phyloP scores from a whole-genome alignment of 441 rosid genomes.

The Mallotus japonicus region DNA sequence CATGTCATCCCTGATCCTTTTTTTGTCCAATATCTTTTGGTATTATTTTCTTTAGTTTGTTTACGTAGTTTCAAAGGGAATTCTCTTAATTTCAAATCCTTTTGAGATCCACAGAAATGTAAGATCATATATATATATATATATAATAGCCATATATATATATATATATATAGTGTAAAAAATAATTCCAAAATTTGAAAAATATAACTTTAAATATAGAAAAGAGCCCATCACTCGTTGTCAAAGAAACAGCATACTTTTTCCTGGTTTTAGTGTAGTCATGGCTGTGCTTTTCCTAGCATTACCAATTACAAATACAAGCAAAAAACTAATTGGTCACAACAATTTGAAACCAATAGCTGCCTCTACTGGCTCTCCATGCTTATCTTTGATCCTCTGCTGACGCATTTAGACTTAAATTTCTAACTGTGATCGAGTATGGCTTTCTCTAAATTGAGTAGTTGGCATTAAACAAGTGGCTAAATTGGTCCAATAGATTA shows the following conservation, averaged over 20 bases:
- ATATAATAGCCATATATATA: not conserved
- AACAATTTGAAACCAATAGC: not conserved
- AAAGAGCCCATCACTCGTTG: constrained; percentile 21
- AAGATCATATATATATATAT: not conserved
- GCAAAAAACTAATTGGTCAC: constrained; percentile 10
- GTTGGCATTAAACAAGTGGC: constrained; percentile 8
- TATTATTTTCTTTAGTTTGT: too few relatives aligned
- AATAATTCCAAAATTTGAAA: constrained; percentile 7
- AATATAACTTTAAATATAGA: not conserved
- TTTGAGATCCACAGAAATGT: constrained; percentile 25
- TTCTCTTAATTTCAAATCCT: constrained; percentile 31
- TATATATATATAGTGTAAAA: constrained; percentile 4
- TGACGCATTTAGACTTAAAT: constrained; percentile 5
- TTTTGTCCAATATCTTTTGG: too few relatives aligned
- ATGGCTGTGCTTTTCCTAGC: not conserved
- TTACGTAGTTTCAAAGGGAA: too few relatives aligned
- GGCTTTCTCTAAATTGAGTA: not conserved
- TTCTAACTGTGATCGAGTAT: not conserved
- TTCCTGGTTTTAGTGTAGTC: constrained; percentile 16
- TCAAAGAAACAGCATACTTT: constrained; percentile 15
- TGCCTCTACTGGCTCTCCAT: constrained; percentile 11
- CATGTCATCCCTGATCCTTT: too few relatives aligned
- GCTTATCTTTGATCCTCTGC: constrained; percentile 10
- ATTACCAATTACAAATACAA: too few relatives aligned
- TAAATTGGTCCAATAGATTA: not conserved